Base-by-base conservation (phyloP, 2,329 filamentous ascomycete species). In the Alternaria ventricosa region DNA sequence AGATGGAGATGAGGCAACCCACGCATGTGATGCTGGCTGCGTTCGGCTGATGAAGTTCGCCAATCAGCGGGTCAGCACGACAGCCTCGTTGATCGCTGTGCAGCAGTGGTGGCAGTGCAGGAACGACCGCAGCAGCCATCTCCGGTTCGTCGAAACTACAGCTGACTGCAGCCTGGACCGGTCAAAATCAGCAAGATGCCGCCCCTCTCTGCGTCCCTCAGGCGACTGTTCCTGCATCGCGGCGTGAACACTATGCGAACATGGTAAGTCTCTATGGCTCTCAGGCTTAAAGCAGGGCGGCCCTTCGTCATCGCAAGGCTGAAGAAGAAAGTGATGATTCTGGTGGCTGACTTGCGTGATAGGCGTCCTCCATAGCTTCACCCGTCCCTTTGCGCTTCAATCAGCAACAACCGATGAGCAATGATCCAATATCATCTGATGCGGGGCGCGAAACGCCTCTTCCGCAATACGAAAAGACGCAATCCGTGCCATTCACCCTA, bases 401-500 rank as follows among this genome's bases (percentile, higher is more conserved):
- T 30, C 47, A 59, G 12, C 56, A 30, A n/a, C 60, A 25, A 10
- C 55, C 54, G 15, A 56, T 46, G 20, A 60, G 44, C 25, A 70
- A 70, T 54, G 69, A 69, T 25, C n/a, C 68, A 8, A 65, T 67
- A 33, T 20, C 64, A 13, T 30, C 65, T 44, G 64, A 70, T 46
- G 55, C 66, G 30, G 73, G 72, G 6, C 69, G 74, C 46, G 67
- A 67, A 3, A 75, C 74, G 10, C 72, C 73, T 23, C 68, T 75
- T 15, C 73, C 73, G 2, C 69, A 73, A 28, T 75, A 75, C 56
- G 71, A 75, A 28, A 71, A 74, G 64, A 71, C 69, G 2, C 70
- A 72, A 22, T 65, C 69, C 6, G 66, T 74, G 1, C 73, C 75
- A 1, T 75, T 77, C 25, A 75, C 72, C 1, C 65, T 77, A 10